A percentile compares a stretch with the other conserved stretches of the same genome.
Conservation (phyloP, 2,329 filamentous ascomycete genomes). For the Neopestalotiopsis sp. region DNA sequence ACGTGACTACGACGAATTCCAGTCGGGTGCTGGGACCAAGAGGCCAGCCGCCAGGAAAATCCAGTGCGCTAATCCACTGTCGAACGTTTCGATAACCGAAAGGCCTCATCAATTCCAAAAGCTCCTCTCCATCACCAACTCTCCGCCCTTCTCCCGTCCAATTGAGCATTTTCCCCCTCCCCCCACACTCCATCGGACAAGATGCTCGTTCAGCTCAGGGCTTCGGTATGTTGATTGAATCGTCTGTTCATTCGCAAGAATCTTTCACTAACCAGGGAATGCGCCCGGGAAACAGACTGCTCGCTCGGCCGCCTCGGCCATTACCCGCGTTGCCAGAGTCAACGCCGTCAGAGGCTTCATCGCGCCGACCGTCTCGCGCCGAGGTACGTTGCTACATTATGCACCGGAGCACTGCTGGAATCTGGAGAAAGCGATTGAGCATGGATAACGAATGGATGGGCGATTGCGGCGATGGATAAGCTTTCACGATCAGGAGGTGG, state of each 20-base stretch:
- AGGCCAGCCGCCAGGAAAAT: constrained; percentile 5
- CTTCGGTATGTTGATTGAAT: constrained; percentile 52
- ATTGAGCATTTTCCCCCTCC: constrained; percentile 51
- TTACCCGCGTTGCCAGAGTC: constrained; percentile 54
- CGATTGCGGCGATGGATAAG: background rate
- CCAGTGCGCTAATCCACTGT: constrained; percentile 2
- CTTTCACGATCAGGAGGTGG: constrained; percentile 8
- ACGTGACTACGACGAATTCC: background rate
- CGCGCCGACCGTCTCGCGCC: constrained; percentile 63
- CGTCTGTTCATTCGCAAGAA: background rate
- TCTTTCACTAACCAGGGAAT: constrained; percentile 6
- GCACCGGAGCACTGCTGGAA: background rate
- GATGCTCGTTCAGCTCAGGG: constrained; percentile 62
- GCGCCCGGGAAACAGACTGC: constrained; percentile 47
- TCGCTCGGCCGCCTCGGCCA: constrained; percentile 54
- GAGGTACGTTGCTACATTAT: constrained; percentile 53
- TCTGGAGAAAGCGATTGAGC: background rate
- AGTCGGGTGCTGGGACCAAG: background rate
- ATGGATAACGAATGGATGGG: background rate
- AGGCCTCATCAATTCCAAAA: constrained; percentile 16
- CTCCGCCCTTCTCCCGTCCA: constrained; percentile 37
- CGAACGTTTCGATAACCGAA: constrained; percentile 16
- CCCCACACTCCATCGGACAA: constrained; percentile 40
- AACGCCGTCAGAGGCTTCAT: constrained; percentile 60
- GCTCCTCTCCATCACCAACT: constrained; percentile 22